A percentile compares a stretch with the other conserved stretches of the same genome.
phyloP scores from a whole-genome alignment of 768 basidiomycete genomes.

The Vararia minispora region DNA sequence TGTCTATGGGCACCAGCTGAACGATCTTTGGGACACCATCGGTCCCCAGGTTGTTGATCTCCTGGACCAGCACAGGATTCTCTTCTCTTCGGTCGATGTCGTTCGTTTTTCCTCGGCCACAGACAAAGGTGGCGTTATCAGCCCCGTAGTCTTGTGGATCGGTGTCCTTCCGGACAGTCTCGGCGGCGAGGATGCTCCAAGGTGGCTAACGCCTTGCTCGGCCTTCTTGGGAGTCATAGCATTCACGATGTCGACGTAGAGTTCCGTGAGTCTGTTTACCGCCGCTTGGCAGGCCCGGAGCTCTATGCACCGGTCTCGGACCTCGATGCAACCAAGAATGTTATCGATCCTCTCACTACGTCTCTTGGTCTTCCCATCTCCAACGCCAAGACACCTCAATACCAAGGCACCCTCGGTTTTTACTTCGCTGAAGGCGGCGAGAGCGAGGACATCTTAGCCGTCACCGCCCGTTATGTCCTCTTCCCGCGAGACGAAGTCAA shows the following conservation, averaged over 20 bases:
- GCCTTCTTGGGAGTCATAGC: not conserved
- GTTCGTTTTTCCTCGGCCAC: not conserved
- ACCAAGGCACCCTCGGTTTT: conserved; percentile 23
- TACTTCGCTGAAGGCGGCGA: conserved; percentile 18
- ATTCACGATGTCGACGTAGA: conserved; percentile 1
- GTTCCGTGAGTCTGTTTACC: conserved; percentile 3
- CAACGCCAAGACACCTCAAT: not conserved
- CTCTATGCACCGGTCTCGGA: not conserved
- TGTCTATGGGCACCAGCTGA: not conserved
- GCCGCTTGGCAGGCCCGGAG: not conserved
- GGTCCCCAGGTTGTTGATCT: not conserved
- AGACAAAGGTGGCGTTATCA: not conserved
- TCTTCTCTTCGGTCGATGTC: not conserved
- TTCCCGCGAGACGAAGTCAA: conserved; percentile 13
- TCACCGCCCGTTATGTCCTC: conserved; percentile 19
- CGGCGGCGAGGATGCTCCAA: conserved; percentile 1
- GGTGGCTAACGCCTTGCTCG: not conserved
- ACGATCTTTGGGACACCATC: not conserved
- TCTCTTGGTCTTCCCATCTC: conserved; percentile 1
- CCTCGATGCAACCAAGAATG: not conserved
- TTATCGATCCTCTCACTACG: not conserved
- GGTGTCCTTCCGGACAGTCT: not conserved
- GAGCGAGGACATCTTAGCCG: conserved; percentile 16
- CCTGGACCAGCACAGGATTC: not conserved
- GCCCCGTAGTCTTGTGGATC: conserved; percentile 2